Percentiles rank a stretch among this genome's conserved stretches.
Evolutionary conservation across 1,139 yeast species (phyloP).

Genomic region (Scheffersomyces illinoinensis): DNA sequence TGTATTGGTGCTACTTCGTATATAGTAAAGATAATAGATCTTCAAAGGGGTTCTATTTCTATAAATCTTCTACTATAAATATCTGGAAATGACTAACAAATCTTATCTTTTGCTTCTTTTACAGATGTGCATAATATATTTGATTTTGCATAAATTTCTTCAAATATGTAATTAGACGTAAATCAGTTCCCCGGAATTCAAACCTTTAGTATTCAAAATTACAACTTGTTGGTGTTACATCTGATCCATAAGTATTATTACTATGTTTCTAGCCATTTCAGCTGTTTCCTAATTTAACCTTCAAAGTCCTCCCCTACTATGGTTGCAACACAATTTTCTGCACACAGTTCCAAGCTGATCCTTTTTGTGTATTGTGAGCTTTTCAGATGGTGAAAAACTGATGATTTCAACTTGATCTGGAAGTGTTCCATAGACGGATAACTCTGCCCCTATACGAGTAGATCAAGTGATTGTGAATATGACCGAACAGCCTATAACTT

Average conservation of each 20-base stretch:
- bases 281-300: not conserved
- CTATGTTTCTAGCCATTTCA: not conserved
- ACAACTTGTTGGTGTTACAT: not conserved
- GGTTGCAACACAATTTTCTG: not conserved
- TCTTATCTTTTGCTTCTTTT: too few relatives aligned
- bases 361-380: not conserved
- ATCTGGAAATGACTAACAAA: too few relatives aligned
- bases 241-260: not conserved
- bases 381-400: not conserved
- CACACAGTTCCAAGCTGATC: not conserved
- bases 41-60: too few relatives aligned
- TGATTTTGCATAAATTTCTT: too few relatives aligned
- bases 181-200: too few relatives aligned
- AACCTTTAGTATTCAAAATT: too few relatives aligned
- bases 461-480: slow-evolving; percentile 2
- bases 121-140: too few relatives aligned
- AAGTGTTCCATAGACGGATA: not conserved
- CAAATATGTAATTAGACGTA: too few relatives aligned
- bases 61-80: too few relatives aligned
- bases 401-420: not conserved
- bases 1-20: not conserved
- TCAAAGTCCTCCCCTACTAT: not conserved
- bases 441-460: not conserved
- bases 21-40: too few relatives aligned
- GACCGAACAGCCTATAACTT: slow-evolving; percentile 18